Percentiles rank a stretch among this genome's conserved stretches.
phyloP scores from a whole-genome alignment of 495 filamentous ascomycete genomes.

The Penicillium pancosmium region DNA sequence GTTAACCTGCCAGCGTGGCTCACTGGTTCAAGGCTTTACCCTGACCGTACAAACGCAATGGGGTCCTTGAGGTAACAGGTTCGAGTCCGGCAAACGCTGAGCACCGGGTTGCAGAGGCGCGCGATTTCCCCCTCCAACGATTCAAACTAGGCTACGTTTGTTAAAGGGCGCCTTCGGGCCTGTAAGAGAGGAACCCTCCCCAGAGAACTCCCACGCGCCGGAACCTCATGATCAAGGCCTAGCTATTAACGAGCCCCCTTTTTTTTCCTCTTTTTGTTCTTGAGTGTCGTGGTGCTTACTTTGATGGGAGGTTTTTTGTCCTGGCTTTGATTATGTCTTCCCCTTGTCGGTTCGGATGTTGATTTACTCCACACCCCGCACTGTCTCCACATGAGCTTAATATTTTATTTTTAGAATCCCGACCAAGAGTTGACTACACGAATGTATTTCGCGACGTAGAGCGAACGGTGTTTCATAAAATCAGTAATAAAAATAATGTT shows the following conservation, averaged over 20 bases:
- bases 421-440: too few relatives aligned
- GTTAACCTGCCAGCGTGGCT: constrained; percentile 2
- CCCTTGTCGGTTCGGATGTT: background rate
- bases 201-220: background rate
- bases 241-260: background rate
- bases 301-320: background rate
- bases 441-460: too few relatives aligned
- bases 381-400: too few relatives aligned
- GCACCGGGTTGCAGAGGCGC: background rate
- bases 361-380: background rate
- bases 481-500: too few relatives aligned
- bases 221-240: background rate
- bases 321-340: background rate
- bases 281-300: background rate
- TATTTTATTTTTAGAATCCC: too few relatives aligned
- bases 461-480: too few relatives aligned
- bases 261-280: background rate
- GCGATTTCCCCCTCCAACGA: background rate
- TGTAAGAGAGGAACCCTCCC: constrained; percentile 1
- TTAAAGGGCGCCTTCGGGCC: background rate
- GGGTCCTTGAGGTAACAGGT: background rate
- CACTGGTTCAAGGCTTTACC: background rate
- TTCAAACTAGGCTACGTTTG: constrained; percentile 5
- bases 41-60: background rate
- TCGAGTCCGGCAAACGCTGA: background rate